Percentiles rank a stretch among this genome's conserved stretches.
phyloP scores from a whole-genome alignment of 352 stramenopile species.

The Phytophthora chlamydospora region DNA sequence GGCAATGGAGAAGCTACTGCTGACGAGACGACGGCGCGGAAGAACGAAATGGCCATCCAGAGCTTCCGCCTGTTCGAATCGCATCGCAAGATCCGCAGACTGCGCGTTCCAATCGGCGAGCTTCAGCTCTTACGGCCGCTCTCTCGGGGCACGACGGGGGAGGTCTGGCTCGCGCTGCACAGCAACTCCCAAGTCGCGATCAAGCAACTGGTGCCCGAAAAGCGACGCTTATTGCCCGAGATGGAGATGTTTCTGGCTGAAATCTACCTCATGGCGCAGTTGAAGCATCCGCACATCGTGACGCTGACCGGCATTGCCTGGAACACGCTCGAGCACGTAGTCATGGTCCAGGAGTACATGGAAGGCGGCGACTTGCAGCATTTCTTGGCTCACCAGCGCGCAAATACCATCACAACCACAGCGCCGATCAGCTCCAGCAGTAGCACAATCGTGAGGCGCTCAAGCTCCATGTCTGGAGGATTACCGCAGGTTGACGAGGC shows the following conservation, averaged over 20 bases:
- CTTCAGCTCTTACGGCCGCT: conserved; percentile 62
- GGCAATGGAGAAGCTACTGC: conserved; percentile 3
- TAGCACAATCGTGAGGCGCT: conserved; percentile 20
- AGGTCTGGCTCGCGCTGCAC: conserved; percentile 77
- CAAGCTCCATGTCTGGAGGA: conserved; percentile 18
- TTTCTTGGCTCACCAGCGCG: conserved; percentile 45
- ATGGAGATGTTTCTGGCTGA: conserved; percentile 81
- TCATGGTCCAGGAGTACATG: conserved; percentile 84
- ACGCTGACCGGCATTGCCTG: conserved; percentile 64
- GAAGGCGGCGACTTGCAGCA: conserved; percentile 66
- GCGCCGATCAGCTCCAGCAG: conserved; percentile 15
- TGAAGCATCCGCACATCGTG: conserved; percentile 76
- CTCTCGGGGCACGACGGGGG: conserved; percentile 58
- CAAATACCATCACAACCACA: conserved; percentile 12
- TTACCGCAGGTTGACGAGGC: conserved; percentile 28
- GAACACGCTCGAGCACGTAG: conserved; percentile 72
- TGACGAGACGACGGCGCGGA: conserved; percentile 31
- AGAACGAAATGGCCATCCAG: conserved; percentile 61
- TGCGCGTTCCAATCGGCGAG: conserved; percentile 56
- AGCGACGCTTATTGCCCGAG: conserved; percentile 57
- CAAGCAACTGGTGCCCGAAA: conserved; percentile 67
- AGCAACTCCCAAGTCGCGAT: conserved; percentile 56
- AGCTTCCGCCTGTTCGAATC: conserved; percentile 74
- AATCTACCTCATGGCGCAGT: conserved; percentile 74
- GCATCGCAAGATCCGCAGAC: conserved; percentile 58